Conservation (phyloP, 1,284 basidiomycete species). For the Trichosporon inkin region DNA sequence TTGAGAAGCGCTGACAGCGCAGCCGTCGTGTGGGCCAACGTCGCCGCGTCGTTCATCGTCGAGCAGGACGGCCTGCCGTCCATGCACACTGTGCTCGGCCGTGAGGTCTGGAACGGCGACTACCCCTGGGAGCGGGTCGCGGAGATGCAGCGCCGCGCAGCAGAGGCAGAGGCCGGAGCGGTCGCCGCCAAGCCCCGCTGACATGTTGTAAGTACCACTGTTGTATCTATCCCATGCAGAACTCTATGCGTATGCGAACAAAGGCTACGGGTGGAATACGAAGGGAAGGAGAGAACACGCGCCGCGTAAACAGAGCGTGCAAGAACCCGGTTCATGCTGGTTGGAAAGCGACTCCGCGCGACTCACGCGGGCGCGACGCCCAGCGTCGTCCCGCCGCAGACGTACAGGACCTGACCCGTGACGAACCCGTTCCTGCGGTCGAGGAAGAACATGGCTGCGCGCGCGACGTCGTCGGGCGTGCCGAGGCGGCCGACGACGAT, state of each 20-base stretch:
- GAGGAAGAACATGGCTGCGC: slow-evolving; percentile 78
- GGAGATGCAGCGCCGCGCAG: slow-evolving; percentile 13
- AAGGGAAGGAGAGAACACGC: no score
- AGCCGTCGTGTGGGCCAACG: slow-evolving; percentile 44
- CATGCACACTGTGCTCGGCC: slow-evolving; percentile 19
- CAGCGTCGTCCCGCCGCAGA: slow-evolving; percentile 19
- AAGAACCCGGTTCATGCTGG: no score
- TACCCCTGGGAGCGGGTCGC: slow-evolving; percentile 24
- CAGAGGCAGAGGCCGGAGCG: background rate
- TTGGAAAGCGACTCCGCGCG: no score
- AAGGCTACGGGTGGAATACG: background rate
- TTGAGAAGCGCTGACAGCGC: background rate
- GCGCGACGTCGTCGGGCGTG: slow-evolving; percentile 74
- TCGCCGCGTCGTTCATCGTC: slow-evolving; percentile 44
- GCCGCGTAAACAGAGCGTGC: no score
- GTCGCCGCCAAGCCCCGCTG: background rate
- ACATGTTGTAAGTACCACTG: slow-evolving; percentile 4
- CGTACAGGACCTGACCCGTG: slow-evolving; percentile 20
- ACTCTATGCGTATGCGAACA: background rate
- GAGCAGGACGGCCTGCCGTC: slow-evolving; percentile 44
- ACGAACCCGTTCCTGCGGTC: slow-evolving; percentile 37
- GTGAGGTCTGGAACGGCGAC: slow-evolving; percentile 40
- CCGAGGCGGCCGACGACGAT: slow-evolving; percentile 92
- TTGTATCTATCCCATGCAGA: slow-evolving; percentile 6
- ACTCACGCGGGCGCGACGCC: slow-evolving; percentile 15